phyloP scores from a whole-genome alignment of 2,329 filamentous ascomycete genomes.

The Xylariaceae sp. region DNA sequence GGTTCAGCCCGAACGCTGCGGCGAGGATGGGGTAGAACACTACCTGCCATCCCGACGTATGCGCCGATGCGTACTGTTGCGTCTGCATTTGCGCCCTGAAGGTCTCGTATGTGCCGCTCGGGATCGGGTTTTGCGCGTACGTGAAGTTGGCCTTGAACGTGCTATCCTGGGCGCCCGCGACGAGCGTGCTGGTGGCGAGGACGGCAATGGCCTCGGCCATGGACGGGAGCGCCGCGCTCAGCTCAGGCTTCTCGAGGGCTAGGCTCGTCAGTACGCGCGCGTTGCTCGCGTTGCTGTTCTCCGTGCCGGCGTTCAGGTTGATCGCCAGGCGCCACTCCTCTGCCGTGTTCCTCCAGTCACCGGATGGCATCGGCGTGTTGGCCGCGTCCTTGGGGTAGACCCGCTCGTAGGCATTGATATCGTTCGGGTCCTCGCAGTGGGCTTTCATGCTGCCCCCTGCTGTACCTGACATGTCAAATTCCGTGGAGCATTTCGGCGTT shows the following conservation, averaged over 20 bases:
- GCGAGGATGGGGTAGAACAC: conserved; percentile 63
- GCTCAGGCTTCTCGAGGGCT: conserved; percentile 36
- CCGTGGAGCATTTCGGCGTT: conserved; percentile 61
- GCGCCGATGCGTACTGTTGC: conserved; percentile 66
- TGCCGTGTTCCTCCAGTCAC: conserved; percentile 52
- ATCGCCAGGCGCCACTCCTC: conserved; percentile 50
- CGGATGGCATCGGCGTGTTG: conserved; percentile 30
- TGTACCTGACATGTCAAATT: conserved; percentile 50
- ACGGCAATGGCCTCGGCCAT: conserved; percentile 70
- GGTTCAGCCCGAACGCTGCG: conserved; percentile 61
- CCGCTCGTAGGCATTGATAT: conserved; percentile 50
- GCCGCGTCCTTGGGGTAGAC: conserved; percentile 30
- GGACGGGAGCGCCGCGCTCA: conserved; percentile 54
- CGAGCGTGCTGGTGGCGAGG: conserved; percentile 59
- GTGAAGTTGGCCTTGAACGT: conserved; percentile 57
- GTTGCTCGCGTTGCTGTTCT: conserved; percentile 53
- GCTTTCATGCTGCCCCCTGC: conserved; percentile 55
- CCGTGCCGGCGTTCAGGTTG: conserved; percentile 50
- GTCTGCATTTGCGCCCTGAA: conserved; percentile 61
- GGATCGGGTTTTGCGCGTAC: conserved; percentile 31
- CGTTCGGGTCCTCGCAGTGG: conserved; percentile 52
- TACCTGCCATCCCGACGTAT: conserved; percentile 53
- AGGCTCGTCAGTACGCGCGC: conserved; percentile 53
- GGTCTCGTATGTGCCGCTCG: conserved; percentile 42
- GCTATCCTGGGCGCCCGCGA: conserved; percentile 52